A percentile compares a stretch with the other conserved stretches of the same genome.
Conservation (phyloP, 2,329 filamentous ascomycete species). For the Teratosphaeriaceae sp. region DNA sequence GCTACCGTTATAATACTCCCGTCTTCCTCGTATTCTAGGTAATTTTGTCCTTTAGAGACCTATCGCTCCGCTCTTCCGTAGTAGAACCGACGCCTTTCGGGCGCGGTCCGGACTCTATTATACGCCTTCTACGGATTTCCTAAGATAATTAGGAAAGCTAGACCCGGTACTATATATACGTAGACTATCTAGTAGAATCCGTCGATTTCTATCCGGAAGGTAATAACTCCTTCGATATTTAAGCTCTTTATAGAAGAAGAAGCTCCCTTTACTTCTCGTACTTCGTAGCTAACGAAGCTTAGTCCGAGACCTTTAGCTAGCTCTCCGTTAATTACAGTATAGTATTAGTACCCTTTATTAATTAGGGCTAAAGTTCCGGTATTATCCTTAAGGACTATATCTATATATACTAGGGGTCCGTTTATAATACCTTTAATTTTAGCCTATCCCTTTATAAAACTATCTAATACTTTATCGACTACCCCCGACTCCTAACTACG, state of each 20-base stretch:
- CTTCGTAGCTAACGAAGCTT: background rate
- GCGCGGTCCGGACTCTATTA: constrained; percentile 3
- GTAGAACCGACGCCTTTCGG: constrained; percentile 38
- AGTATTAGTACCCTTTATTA: constrained; percentile 7
- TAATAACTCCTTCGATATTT: constrained; percentile 5
- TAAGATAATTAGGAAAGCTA: constrained; percentile 1
- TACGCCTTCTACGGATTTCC: constrained; percentile 1
- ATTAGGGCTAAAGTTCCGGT: constrained; percentile 6
- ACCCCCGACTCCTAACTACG: constrained; percentile 6
- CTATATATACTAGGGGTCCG: constrained; percentile 5
- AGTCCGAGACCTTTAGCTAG: constrained; percentile 6
- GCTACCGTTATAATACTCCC: background rate
- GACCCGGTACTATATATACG: background rate
- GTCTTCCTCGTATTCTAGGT: background rate
- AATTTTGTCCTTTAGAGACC: background rate
- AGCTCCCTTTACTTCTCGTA: background rate
- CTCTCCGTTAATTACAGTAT: constrained; percentile 8
- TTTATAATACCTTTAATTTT: constrained; percentile 3
- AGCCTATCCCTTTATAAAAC: background rate
- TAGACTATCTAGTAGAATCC: constrained; percentile 1
- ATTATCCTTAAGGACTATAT: constrained; percentile 6
- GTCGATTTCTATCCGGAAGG: constrained; percentile 2
- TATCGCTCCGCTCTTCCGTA: background rate
- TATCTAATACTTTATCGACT: constrained; percentile 4
- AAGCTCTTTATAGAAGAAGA: background rate